Evolutionary conservation across 805 yeast genomes (phyloP).

Genomic region (Teunomyces barrocoloradensis): DNA sequence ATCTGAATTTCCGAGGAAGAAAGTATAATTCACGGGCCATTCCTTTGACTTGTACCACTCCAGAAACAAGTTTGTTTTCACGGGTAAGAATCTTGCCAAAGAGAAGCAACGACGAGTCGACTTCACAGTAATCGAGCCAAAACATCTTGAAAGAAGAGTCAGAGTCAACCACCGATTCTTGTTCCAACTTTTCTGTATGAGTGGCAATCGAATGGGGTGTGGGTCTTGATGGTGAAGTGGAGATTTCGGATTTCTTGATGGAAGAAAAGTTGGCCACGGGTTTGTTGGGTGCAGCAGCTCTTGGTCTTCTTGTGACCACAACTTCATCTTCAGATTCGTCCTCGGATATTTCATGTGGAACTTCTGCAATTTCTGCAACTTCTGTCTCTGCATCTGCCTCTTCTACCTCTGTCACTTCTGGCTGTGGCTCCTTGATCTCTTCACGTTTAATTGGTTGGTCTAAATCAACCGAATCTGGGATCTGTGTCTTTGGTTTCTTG

Average conservation of each 20-base stretch:
- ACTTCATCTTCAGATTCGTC: conserved; percentile 58
- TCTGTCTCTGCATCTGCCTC: too few species aligned
- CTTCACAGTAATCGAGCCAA: conserved; percentile 89
- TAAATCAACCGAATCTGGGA: conserved; percentile 12
- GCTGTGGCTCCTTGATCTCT: conserved; percentile 7
- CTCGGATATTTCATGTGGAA: conserved; percentile 12
- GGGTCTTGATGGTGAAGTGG: conserved; percentile 19
- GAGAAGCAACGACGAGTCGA: conserved; percentile 62
- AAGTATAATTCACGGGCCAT: conserved; percentile 71
- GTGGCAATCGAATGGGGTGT: conserved; percentile 16
- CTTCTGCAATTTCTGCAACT: too few species aligned
- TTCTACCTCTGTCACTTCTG: conserved; percentile 10
- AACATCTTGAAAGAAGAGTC: conserved; percentile 58
- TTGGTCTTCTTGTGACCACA: conserved; percentile 52
- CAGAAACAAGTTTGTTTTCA: conserved; percentile 62
- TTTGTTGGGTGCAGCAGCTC: conserved; percentile 39
- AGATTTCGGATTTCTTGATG: conserved; percentile 26
- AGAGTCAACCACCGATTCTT: conserved; percentile 19
- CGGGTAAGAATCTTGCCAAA: conserved; percentile 76
- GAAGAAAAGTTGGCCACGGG: conserved; percentile 42
- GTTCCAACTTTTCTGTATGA: conserved; percentile 35
- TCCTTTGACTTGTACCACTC: conserved; percentile 72
- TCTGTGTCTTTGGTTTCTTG: conserved; percentile 16
- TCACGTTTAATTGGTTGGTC: conserved; percentile 26
- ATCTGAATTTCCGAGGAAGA: conserved; percentile 57